Conservation (phyloP, 2,329 filamentous ascomycete genomes). For the Capronia coronata region DNA sequence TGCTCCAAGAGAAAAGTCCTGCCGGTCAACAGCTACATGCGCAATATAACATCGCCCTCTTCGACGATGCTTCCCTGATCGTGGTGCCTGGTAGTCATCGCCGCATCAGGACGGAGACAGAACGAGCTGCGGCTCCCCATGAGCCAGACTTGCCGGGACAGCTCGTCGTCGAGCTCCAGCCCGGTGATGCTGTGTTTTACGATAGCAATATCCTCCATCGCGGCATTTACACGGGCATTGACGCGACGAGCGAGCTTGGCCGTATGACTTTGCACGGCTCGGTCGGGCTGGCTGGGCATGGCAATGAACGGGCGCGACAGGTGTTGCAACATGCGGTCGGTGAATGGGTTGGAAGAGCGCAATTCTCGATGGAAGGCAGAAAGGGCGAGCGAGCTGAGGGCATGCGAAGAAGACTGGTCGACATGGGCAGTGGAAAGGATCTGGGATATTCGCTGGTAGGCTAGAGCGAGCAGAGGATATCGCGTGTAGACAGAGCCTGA, state of each 20-base stretch:
- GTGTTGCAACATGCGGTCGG: conserved; percentile 45
- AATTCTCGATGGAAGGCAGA: conserved; percentile 34
- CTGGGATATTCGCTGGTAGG: conserved; percentile 42
- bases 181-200: conserved; percentile 80
- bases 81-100: conserved; percentile 71
- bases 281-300: conserved; percentile 36
- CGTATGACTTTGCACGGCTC: conserved; percentile 41
- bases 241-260: conserved; percentile 34
- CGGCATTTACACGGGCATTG: conserved; percentile 39
- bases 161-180: conserved; percentile 57
- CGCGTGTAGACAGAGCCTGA: background rate
- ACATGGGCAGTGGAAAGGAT: conserved; percentile 42
- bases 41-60: conserved; percentile 82
- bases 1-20: conserved; percentile 49
- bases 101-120: conserved; percentile 61
- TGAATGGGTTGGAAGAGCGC: conserved; percentile 39
- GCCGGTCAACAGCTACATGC: conserved; percentile 59
- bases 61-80: conserved; percentile 65
- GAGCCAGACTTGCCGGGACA: conserved; percentile 57
- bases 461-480: conserved; percentile 16
- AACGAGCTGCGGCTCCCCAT: conserved; percentile 62
- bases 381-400: conserved; percentile 35
- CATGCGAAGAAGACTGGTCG: conserved; percentile 41
- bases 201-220: conserved; percentile 74
- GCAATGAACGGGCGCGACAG: conserved; percentile 38